Evolutionary conservation across 306 rosid species (phyloP).

Genomic region (Malus asiatica): DNA sequence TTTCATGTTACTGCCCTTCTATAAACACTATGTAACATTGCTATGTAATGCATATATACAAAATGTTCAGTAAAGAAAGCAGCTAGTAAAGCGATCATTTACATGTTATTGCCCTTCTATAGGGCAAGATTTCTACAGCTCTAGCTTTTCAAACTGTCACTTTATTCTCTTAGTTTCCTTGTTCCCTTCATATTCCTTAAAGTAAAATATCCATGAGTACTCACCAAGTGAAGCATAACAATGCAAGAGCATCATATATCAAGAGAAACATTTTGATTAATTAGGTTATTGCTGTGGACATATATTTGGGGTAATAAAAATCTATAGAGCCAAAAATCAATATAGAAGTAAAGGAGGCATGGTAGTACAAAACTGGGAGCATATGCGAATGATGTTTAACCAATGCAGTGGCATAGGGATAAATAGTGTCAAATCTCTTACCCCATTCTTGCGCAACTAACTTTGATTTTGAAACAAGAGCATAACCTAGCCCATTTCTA

Average conservation of each 20-base stretch:
- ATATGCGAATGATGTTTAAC: background rate
- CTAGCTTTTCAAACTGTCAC: background rate
- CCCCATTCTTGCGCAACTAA: conserved; percentile 84
- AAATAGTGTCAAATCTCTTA: conserved; percentile 24
- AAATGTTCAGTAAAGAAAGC: background rate
- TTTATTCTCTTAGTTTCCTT: background rate
- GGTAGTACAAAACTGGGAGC: background rate
- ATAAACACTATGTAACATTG: background rate
- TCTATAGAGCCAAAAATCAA: background rate
- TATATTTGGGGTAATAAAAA: background rate
- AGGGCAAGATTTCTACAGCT: background rate
- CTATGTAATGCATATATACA: background rate
- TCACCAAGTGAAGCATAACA: background rate
- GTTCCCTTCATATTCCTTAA: background rate
- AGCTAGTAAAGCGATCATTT: background rate
- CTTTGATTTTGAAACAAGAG: conserved; percentile 65
- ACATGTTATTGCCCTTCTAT: background rate
- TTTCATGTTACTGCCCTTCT: background rate
- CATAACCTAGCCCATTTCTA: conserved; percentile 76
- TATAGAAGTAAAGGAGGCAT: background rate
- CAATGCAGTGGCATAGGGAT: background rate
- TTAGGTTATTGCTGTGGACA: background rate
- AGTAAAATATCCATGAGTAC: background rate
- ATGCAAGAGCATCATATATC: background rate
- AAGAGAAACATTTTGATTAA: background rate